Conservation (phyloP, 1,139 yeast species). For the Pichia sp. region DNA sequence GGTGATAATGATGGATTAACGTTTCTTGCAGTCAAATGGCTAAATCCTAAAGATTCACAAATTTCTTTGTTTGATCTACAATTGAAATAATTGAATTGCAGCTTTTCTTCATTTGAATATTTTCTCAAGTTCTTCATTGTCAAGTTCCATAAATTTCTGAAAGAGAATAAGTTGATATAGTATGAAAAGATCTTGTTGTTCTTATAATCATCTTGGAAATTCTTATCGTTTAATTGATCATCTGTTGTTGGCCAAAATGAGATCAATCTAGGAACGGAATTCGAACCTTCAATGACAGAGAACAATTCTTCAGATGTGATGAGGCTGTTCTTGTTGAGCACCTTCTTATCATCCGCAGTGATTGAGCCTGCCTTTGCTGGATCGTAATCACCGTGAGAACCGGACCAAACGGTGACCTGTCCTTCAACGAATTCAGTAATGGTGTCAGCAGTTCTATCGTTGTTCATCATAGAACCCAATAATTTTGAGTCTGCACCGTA, state of each 20-base stretch:
- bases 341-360: neutral
- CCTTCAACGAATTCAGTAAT: constrained; percentile 53
- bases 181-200: constrained; percentile 38
- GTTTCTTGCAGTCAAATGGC: constrained; percentile 26
- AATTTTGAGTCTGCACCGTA: constrained; percentile 55
- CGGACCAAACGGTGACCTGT: constrained; percentile 40
- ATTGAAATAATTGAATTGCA: constrained; percentile 50
- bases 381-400: constrained; percentile 7
- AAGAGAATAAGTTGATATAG: constrained; percentile 50
- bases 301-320: constrained; percentile 37
- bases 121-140: constrained; percentile 48
- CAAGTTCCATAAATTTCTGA: constrained; percentile 56
- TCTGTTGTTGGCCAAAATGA: constrained; percentile 63
- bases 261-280: constrained; percentile 48
- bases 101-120: constrained; percentile 36
- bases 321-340: constrained; percentile 17
- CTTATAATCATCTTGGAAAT: constrained; percentile 33
- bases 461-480: constrained; percentile 26
- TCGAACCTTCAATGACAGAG: constrained; percentile 47
- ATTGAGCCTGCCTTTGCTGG: neutral
- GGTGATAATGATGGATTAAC: constrained; percentile 19
- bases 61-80: constrained; percentile 48
- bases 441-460: constrained; percentile 46
- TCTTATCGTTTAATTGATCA: constrained; percentile 38
- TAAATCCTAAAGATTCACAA: constrained; percentile 51